Base-by-base conservation (phyloP, 2,329 filamentous ascomycete genomes). In the Pseudomassariella vexata region DNA sequence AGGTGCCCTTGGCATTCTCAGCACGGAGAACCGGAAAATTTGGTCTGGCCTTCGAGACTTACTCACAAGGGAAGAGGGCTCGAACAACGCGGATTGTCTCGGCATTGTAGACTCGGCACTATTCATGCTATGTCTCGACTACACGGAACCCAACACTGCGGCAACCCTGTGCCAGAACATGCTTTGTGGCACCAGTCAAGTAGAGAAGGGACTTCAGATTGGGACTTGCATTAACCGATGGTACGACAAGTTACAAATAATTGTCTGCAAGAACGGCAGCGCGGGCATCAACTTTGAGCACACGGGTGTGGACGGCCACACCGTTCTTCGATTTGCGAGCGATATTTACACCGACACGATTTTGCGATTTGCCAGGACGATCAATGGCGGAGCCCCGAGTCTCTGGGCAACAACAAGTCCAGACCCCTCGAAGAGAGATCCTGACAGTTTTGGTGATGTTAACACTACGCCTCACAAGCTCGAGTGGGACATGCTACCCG, bases 271-370 rank as follows among this genome's bases (percentile, higher is more conserved):
- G 65, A 98, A 96, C 60, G 92, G 92, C 36, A 95, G 87, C 52
- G 92, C 92, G 0, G 92, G 92, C 5, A 96, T 98, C 76, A 98
- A 98, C 63, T 96, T 98, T 50, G 92, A 98, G 58, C 92, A 98
- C 53, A 98, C 92, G 1, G 92, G 92, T 44, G 90, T 98, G 5
- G 92, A 98, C 50, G 92, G 92, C 1, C 92, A 98, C 55, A 98
- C 92, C 0, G 92, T 98, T 15, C 73, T 98, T 32, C 82, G 92
- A 5, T 96, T 98, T 49, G 92, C 92, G 11, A 95, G 88, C 40
- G 92, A 98, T 48, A 70, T 98, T 11, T 98, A 95, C 59, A 96
- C 92, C 0, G 92, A 98, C 56, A 98, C 92, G 2, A 96, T 98
- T 45, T 76, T 98, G 21, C 82, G 92, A 9, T 96, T 95, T 52